Evolutionary conservation across 768 basidiomycete species (phyloP).

Genomic region (Rhodotorula diobovata): DNA sequence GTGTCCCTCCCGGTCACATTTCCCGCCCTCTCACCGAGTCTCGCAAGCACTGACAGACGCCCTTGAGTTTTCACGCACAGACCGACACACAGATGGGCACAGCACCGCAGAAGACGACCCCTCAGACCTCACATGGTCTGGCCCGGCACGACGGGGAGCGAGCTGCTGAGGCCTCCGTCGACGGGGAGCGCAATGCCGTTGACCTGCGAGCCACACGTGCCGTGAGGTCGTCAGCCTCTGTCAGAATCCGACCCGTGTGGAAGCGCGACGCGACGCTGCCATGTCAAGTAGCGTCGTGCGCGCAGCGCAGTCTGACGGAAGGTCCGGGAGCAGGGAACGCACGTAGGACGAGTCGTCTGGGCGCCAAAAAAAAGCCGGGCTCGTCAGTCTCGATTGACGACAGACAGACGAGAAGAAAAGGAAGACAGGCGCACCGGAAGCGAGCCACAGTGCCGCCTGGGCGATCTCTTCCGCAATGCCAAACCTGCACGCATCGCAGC

Average conservation of each 20-base stretch:
- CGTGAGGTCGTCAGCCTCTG: neutral
- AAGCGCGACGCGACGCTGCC: no score
- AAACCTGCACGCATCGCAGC: neutral
- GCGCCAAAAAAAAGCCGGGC: conserved; percentile 11
- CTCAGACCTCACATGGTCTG: conserved; percentile 42
- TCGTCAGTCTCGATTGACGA: neutral
- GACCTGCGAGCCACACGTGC: conserved; percentile 54
- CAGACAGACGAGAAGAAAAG: neutral
- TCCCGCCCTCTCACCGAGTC: no score
- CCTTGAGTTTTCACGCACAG: no score
- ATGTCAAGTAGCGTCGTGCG: no score
- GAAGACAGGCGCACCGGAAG: conserved; percentile 60
- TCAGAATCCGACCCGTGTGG: no score
- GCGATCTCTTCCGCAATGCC: conserved; percentile 65
- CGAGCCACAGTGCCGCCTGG: conserved; percentile 75
- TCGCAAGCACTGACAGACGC: no score
- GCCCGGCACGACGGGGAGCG: conserved; percentile 73
- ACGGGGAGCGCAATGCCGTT: conserved; percentile 83
- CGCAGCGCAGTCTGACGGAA: no score
- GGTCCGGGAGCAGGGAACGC: no score
- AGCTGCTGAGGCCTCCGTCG: conserved; percentile 78
- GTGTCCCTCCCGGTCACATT: no score
- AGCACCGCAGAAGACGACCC: no score
- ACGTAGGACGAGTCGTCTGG: conserved; percentile 77
- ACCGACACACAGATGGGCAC: no score